Base-by-base conservation (phyloP, 148 eudicot genomes). In the Rhododendron ovatum region DNA sequence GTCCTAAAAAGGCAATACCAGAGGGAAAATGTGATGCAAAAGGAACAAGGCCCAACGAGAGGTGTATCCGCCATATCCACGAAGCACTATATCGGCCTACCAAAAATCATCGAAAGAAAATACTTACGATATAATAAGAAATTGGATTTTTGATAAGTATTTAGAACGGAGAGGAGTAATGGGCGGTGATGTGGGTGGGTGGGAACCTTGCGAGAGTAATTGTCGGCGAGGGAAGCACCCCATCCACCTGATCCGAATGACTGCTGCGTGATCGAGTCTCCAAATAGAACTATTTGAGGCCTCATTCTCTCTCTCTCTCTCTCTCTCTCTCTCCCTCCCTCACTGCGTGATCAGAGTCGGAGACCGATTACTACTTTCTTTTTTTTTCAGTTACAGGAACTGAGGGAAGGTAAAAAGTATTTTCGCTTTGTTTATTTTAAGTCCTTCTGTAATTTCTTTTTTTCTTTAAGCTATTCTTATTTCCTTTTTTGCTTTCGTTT, bases 41-140 rank as follows among this genome's bases (percentile, higher is more conserved):
- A 96, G 88, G 88, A 92, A 94, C 85, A 94, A 87, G 75, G 98
- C 98, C 98, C 96, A 93, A 83, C 94, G 93, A 22, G 96, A 93
- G 45, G 88, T 96, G 87, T 96, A 96, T 65, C 98, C 98, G 86
- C 96, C 92, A 88, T 93, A 96, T 11, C 98, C 98, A 76, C 98
- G 93, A 59, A 90, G 92, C 41, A 96, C 82, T 28, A 96, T 87
- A 89, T 96, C 98, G 78, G 93, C 98, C 98, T 95, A 37, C 82
- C 33, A 3, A 86, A 61, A 83, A 85, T 35, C 1, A 84, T 35
- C 22, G 65, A 59, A 53, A 30, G 33, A 26, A 55, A 55, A 39
- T 13, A 53, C 45, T 41, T 80, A 51, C 3, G 13, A 18, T 20
- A 41, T 41, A 41, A 1, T 81, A 1, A 13, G 50, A 51, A 26